Conservation (phyloP, 1,139 yeast species). For the Kodamaea suecica region DNA sequence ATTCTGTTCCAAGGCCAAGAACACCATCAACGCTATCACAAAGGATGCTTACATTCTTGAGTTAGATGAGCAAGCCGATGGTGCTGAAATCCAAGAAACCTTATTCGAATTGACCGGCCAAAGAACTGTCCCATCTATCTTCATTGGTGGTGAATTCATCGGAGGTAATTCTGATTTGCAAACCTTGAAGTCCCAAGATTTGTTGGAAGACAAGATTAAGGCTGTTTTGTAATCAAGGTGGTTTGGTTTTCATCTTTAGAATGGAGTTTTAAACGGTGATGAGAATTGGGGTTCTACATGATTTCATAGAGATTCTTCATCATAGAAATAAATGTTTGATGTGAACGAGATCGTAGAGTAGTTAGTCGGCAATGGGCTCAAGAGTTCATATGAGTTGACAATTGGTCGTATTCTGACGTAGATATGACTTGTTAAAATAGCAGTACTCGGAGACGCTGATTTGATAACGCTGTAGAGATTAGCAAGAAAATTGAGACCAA, state of each 20-base stretch:
- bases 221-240: constrained; percentile 21
- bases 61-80: constrained; percentile 50
- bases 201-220: constrained; percentile 25
- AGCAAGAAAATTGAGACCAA: too few relatives aligned
- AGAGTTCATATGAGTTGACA: too few relatives aligned
- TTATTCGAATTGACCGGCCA: constrained; percentile 78
- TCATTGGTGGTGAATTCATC: constrained; percentile 84
- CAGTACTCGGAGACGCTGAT: too few relatives aligned
- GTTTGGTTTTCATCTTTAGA: too few relatives aligned
- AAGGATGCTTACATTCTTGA: constrained; percentile 61
- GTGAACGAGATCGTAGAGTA: too few relatives aligned
- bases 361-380: too few relatives aligned
- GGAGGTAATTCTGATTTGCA: constrained; percentile 94
- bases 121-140: constrained; percentile 88
- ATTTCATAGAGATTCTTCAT: too few relatives aligned
- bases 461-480: too few relatives aligned
- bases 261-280: too few relatives aligned
- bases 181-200: constrained; percentile 38
- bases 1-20: constrained; percentile 65
- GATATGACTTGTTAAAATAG: too few relatives aligned
- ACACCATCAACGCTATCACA: constrained; percentile 50
- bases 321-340: not conserved
- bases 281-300: too few relatives aligned
- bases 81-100: constrained; percentile 68
- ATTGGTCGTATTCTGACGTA: too few relatives aligned